Percentiles rank a stretch among this genome's conserved stretches.
These are phyloP conservation scores for Aspergillus eucalypticola DNA, from an alignment of 2,329 filamentous ascomycete species.

Conservation along the genomic window DNA sequence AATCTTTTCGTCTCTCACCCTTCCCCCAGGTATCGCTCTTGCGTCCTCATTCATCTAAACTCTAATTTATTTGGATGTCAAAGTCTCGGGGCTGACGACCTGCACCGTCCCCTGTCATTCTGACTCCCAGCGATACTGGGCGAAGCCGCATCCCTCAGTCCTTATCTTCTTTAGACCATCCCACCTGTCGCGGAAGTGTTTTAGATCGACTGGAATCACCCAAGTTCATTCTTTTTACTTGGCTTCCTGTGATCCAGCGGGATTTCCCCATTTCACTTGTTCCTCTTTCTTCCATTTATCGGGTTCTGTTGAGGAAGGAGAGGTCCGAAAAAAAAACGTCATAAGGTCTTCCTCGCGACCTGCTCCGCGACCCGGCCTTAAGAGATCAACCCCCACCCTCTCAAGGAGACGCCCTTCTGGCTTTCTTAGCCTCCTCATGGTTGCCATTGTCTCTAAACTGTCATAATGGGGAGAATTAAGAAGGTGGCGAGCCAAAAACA, in stretches of 20 bases:
- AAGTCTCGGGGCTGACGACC: constrained; percentile 38
- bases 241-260: background rate
- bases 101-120: constrained; percentile 43
- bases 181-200: background rate
- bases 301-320: constrained; percentile 31
- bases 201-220: background rate
- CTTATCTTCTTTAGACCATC: constrained; percentile 18
- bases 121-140: constrained; percentile 27
- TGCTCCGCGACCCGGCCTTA: constrained; percentile 32
- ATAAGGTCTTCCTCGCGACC: constrained; percentile 37
- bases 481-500: constrained; percentile 55
- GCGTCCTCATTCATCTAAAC: background rate
- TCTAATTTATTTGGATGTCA: constrained; percentile 17
- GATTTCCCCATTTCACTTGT: background rate
- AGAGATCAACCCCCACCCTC: constrained; percentile 26
- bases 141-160: constrained; percentile 23
- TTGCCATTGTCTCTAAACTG: constrained; percentile 35
- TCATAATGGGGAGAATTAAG: constrained; percentile 55
- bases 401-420: constrained; percentile 31
- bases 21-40: constrained; percentile 1
- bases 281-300: constrained; percentile 19
- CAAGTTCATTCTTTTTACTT: constrained; percentile 1
- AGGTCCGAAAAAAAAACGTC: constrained; percentile 38
- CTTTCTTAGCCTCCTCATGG: constrained; percentile 40
- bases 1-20: constrained; percentile 12